Evolutionary conservation across 1,139 yeast genomes (phyloP), one percentile per base, ranked within the genome.

Genomic region (Yamadazyma atlantica): DNA sequence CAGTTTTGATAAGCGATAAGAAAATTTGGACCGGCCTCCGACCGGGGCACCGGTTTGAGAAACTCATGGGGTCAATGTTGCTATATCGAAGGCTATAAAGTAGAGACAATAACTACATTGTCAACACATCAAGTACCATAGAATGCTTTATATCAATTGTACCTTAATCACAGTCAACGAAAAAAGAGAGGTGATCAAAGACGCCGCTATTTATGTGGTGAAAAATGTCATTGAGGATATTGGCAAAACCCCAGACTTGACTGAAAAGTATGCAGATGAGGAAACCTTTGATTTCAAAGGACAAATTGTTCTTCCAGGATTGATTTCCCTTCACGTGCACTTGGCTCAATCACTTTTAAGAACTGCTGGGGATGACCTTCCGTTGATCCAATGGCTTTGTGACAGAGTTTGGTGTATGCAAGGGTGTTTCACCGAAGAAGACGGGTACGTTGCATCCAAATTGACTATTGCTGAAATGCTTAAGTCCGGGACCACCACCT

Each of bases 331-430:
- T 22, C 46, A 43, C 35, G 46, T 43, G 21, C 46, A 43, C 37
- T 37, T 43, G 21, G 46, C 46, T 18, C 46, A 43, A 36, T 41
- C 57, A 2, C 49, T 53, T 24, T 40, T 53, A 5, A 32, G 57
- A 11, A 48, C 56, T 5, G 46, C 50, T 24, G 54, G 52, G 6
- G 57, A 53, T 38, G 55, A 51, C 34, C 41, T 53, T 34, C 55
- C 53, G 12, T 43, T 53, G 24, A 53, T 51, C 19, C 50, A 49
- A 33, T 53, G 54, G 52, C 44, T 53, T 5, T 49, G 54, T 35
- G 57, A 53, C 34, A 38, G 55, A n/a, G 55, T 52, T 13, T 53
- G 55, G 53, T 53, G 55, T 14, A 51, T 52, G 53, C 54, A 51
- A 32, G 54, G 57, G 13, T 39, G 49, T 38, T 50, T 53, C 32